Conservation (phyloP, 2,329 filamentous ascomycete genomes). For the Cladophialophora psammophila region DNA sequence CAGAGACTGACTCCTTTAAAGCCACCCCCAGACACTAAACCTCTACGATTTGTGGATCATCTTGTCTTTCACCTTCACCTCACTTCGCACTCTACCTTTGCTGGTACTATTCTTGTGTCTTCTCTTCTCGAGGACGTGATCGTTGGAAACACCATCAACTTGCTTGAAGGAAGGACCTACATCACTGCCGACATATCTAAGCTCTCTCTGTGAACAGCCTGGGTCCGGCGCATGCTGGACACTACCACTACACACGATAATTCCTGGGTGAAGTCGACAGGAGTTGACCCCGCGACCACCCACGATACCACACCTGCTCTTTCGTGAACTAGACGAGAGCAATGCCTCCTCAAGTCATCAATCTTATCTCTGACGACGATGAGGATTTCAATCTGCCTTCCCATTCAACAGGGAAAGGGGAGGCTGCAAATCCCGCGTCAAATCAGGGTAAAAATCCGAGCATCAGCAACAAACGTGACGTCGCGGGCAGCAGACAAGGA, state of each 20-base stretch:
- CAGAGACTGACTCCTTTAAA: not conserved
- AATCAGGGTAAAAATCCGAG: not conserved
- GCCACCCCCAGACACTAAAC: too few species aligned
- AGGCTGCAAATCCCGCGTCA: not conserved
- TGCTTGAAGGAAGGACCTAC: not conserved
- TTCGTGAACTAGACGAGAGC: not conserved
- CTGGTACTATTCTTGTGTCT: not conserved
- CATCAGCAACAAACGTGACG: not conserved
- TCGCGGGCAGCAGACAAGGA: too few species aligned
- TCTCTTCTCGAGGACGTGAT: not conserved
- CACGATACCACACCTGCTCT: not conserved
- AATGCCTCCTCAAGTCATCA: constrained; percentile 17
- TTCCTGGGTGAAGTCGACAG: not conserved
- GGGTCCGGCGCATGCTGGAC: not conserved
- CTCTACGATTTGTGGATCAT: not conserved
- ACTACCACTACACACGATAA: not conserved
- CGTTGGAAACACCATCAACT: not conserved
- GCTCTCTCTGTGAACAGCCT: not conserved
- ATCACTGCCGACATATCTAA: not conserved
- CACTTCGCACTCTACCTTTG: not conserved
- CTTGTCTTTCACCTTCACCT: not conserved
- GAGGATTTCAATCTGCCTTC: not conserved
- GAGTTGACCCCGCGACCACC: not conserved
- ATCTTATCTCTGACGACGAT: constrained; percentile 19
- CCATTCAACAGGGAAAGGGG: not conserved